Evolutionary conservation across 2,329 filamentous ascomycete genomes (phyloP), one percentile per base, ranked within the genome.

Genomic region (Trichoderma semiorbis): DNA sequence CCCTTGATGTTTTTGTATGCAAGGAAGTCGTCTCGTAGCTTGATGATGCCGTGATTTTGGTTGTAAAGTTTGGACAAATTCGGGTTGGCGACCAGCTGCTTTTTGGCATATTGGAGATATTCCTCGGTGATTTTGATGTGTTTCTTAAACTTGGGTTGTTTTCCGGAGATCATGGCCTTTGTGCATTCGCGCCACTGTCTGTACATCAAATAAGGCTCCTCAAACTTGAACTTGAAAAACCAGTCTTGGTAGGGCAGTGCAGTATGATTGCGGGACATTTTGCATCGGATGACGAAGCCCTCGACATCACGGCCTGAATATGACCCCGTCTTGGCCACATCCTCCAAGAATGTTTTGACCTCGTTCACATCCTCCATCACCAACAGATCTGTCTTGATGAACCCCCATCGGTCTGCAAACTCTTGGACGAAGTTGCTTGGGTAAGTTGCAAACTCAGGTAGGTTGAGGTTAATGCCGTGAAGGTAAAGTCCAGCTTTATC

Each of bases 141-240:
- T 81, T 98, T 98, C 84, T 90, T 95, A 84, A 89, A 92, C 75
- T 87, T 92, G 12, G 95, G 93, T 50, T 89, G 83, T 76, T 89
- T 92, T 16, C 92, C 92, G 1, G 87, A 78, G 75, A 99, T 98
- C 71, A 98, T 82, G 6, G 93, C 88, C 81, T 97, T 98, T 55
- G 96, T 99, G 79, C 93, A 97, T 83, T 99, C 96, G 74, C 96
- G 91, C 96, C 96, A 99, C 83, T 99, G 96, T 28, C 96, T 91
- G 83, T 98, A 99, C 94, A 99, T 97, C 73, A 99, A 85, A 79
- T 99, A 99, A 0, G 96, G 96, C 83, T 99, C 96, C 79, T 99
- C 96, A 73, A 99, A 99, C 84, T 99, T 99, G 88, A 95, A 99
- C 83, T 99, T 99, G 90, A 99, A 99, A 83, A 99, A 99, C 96